Conservation (phyloP, 164 flowering plant species). For the Malania oleifera region DNA sequence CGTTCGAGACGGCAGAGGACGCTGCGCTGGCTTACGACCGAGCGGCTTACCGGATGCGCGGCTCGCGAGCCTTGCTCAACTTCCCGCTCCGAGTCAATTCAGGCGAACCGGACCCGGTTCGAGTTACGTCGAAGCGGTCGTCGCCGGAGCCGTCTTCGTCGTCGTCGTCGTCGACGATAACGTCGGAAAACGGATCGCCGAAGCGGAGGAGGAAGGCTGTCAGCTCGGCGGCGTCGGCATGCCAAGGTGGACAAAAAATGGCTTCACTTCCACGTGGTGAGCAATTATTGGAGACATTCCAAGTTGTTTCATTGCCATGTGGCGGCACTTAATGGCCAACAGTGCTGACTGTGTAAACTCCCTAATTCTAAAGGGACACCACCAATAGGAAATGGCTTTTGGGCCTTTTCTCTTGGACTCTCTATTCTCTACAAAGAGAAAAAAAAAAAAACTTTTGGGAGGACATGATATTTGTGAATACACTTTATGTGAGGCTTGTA, state of each 20-base stretch:
- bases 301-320: too few relatives aligned
- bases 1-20: conserved; percentile 65
- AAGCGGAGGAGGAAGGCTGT: neutral
- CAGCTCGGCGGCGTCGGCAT: neutral
- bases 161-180: conserved; percentile 11
- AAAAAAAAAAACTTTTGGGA: too few relatives aligned
- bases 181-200: neutral
- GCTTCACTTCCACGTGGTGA: too few relatives aligned
- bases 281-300: too few relatives aligned
- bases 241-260: neutral
- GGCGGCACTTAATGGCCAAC: too few relatives aligned
- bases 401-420: too few relatives aligned
- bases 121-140: conserved; percentile 43
- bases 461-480: too few relatives aligned
- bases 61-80: conserved; percentile 52
- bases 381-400: too few relatives aligned
- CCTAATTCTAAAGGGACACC: too few relatives aligned
- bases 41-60: conserved; percentile 64
- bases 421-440: too few relatives aligned
- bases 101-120: conserved; percentile 60
- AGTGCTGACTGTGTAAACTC: too few relatives aligned
- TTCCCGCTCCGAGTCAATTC: conserved; percentile 49
- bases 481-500: too few relatives aligned
- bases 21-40: conserved; percentile 61
- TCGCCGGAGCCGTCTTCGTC: conserved; percentile 37